Base-by-base conservation (phyloP, 805 yeast species). In the Tetrapisispora fleetii region DNA sequence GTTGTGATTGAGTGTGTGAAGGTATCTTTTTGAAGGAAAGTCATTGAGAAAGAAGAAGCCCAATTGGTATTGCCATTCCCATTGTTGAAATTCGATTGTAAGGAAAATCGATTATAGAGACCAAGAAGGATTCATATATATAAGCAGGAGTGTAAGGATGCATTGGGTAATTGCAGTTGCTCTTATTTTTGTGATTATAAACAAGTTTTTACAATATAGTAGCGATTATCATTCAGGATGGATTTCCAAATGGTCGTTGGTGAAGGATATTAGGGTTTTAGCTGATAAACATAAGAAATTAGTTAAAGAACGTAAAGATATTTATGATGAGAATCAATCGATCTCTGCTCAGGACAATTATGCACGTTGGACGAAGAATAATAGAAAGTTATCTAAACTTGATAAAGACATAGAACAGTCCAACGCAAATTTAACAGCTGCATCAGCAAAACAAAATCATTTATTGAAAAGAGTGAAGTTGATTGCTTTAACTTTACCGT, bases 361-460 rank as follows among this genome's bases (percentile, higher is more conserved):
- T 64, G 96, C 97, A 28, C 82, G 78, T 59, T 93, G 98, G 98
- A 95, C 97, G 1, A 88, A 88, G 63, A 72, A 90, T 52, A 90
- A 88, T 59, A 76, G 99, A 44, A 76, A 74, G 56, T 68, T 75
- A 50, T 89, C 83, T 54, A 74, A 76, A 50, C 59, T 85, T 45
- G 71, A 73, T 40, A 70, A 65, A 16, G 79, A 84, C 51, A 68
- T 83, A 40, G 75, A 72, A 17, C 49, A 56, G 9, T 54, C 77
- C 42, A 74, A 72, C 46, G 61, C 65, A 39, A 57, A 64, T 11
- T 58, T 83, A 14, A 58, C 69, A 5, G 17, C 41, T 10, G 44
- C 53, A 39, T 49, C 56, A 41, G 41, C 45, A 19, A 40, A 43
- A 24, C 47, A 51, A 38, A 37, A 49, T 19, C 49, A 56, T 37